Conservation (phyloP, 1,284 basidiomycete genomes). For the Irpex sp. region DNA sequence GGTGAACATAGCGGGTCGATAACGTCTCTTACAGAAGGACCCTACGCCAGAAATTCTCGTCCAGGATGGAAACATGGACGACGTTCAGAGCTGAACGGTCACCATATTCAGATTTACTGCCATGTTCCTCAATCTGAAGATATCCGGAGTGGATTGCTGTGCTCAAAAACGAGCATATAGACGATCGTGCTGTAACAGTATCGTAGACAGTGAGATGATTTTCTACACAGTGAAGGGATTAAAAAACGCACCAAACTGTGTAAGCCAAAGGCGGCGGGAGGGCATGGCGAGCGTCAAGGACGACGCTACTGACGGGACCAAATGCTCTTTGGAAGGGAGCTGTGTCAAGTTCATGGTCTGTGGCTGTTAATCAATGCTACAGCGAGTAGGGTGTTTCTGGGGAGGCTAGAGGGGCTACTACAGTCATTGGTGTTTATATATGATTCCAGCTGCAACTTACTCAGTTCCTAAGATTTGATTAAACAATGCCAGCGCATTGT, state of each 20-base stretch:
- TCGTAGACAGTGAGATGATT: background rate
- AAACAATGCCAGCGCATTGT: background rate
- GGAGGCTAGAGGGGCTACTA: too few relatives aligned
- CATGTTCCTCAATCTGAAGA: slow-evolving; percentile 60
- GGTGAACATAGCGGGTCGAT: slow-evolving; percentile 4
- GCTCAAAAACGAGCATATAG: slow-evolving; percentile 57
- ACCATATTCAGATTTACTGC: slow-evolving; percentile 57
- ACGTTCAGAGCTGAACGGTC: slow-evolving; percentile 46
- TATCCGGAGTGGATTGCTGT: slow-evolving; percentile 56
- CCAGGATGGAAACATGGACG: slow-evolving; percentile 63
- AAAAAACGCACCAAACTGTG: slow-evolving; percentile 6
- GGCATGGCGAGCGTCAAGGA: background rate
- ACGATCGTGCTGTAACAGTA: slow-evolving; percentile 49
- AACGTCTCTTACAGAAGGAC: slow-evolving; percentile 52
- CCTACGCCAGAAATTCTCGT: slow-evolving; percentile 80
- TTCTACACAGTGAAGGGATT: background rate
- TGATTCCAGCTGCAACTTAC: too few relatives aligned
- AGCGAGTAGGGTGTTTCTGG: too few relatives aligned
- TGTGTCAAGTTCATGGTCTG: background rate
- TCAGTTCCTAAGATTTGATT: background rate
- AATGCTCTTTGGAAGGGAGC: background rate
- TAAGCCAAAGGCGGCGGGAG: slow-evolving; percentile 4
- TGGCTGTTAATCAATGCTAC: too few relatives aligned
- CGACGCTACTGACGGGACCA: background rate
- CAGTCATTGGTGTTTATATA: background rate